These are phyloP conservation scores for Sporothrix phasma DNA, from an alignment of 2,329 filamentous ascomycete species.

Conservation along the genomic window DNA sequence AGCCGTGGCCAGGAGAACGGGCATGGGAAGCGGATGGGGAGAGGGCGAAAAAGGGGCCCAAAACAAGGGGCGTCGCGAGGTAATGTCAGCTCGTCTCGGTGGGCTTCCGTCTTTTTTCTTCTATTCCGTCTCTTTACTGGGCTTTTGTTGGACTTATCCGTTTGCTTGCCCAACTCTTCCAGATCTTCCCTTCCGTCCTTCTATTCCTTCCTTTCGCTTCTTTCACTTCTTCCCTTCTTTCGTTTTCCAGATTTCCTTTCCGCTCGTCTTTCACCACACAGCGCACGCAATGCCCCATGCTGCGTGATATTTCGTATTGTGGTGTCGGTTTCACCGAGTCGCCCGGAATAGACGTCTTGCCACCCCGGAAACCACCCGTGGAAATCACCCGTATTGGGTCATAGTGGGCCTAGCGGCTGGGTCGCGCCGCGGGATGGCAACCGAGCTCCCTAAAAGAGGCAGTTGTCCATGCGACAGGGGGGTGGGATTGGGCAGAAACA, in stretches of 20 bases:
- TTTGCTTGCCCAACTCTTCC: no score
- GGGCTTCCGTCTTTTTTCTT: slow-evolving; percentile 13
- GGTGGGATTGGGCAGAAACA: slow-evolving; percentile 3
- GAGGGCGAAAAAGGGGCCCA: neutral
- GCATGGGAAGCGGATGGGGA: neutral
- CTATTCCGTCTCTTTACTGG: neutral
- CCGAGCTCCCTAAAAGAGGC: slow-evolving; percentile 14
- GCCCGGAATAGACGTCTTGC: neutral
- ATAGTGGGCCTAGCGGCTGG: slow-evolving; percentile 1
- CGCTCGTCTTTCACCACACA: neutral
- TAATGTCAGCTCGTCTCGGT: neutral
- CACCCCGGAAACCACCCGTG: neutral
- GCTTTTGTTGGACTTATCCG: neutral
- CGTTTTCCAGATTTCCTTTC: neutral
- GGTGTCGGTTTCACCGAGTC: slow-evolving; percentile 2
- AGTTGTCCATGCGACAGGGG: slow-evolving; percentile 8
- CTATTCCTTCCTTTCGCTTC: no score
- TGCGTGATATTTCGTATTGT: slow-evolving; percentile 2
- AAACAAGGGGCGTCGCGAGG: slow-evolving; percentile 5
- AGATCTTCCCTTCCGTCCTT: neutral
- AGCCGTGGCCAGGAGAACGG: neutral
- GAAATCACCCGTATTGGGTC: neutral
- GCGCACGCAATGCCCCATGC: slow-evolving; percentile 8
- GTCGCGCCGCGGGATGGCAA: neutral
- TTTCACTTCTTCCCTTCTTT: neutral